Base-by-base conservation (phyloP, 2,329 filamentous ascomycete genomes). In the Penicillium occitanis region DNA sequence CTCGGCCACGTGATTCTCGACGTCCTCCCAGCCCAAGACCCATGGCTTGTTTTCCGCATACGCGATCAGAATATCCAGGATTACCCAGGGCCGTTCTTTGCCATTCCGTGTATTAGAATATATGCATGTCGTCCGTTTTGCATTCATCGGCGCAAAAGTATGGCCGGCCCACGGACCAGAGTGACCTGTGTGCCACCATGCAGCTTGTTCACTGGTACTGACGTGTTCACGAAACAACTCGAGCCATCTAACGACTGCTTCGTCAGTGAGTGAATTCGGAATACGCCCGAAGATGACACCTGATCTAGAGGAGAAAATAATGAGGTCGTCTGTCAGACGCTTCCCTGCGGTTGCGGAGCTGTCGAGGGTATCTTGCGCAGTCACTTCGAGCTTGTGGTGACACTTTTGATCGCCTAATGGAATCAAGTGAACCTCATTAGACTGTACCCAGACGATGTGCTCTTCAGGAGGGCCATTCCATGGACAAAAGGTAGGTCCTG, bases 281-380 rank as follows among this genome's bases (percentile, higher is more conserved):
- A 64, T 64, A 28, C 63, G 63, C 25, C 53, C 63, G 11, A 64
- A 50, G 14, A 64, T 51, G 53, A 60, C 53, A 7, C 63, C 63
- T 17, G 53, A 44, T 40, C 28, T 51, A 2, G 63, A 64, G 2
- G 53, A 58, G 8, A 64, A 42, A 5, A 64, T 50, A n/a, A 64
- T 51, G 22, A 64, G 3, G 42, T 64, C 63, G 22, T 64, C 55
- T 22, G 22, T 35, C 4, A 64, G 42, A 40, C 42, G 30, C 6
- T 53, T 22, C 3, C 14, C 33, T 2, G 22, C 60, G 8, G n/a
- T 42, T 8, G 33, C 10, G 22, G 25, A 19, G 19, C 25, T 13
- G 7, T 58, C 13, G 28, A 63, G 61, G 37, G 35, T 58, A 11
- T 57, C 50, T 3, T 57, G 61, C 6, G 50, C 61, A 11, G 50